Evolutionary conservation across 2,329 filamentous ascomycete genomes (phyloP).

Genomic region (Volutella citrinella): DNA sequence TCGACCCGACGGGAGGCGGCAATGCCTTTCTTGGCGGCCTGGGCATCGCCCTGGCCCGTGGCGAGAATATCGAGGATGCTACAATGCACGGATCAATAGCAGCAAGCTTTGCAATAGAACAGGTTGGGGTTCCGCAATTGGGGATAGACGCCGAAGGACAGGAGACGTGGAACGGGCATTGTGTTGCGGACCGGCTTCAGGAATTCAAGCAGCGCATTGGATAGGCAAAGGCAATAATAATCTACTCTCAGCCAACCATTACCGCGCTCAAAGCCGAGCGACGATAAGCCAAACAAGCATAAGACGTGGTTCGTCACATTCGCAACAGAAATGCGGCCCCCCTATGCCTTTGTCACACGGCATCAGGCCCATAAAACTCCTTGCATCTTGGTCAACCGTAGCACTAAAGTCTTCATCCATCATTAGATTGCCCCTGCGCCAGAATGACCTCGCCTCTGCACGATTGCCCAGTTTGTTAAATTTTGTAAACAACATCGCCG

Average conservation of each 20-base stretch:
- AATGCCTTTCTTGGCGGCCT: constrained; percentile 79
- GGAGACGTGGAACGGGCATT: constrained; percentile 62
- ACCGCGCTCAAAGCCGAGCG: too few relatives aligned
- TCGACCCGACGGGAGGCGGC: constrained; percentile 93
- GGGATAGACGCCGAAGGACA: constrained; percentile 38
- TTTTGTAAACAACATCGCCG: constrained; percentile 68
- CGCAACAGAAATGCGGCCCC: too few relatives aligned
- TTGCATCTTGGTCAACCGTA: too few relatives aligned
- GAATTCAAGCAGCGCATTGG: constrained; percentile 46
- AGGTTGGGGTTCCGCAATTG: constrained; percentile 76
- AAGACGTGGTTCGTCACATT: too few relatives aligned
- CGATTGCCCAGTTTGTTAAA: too few relatives aligned
- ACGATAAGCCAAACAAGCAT: too few relatives aligned
- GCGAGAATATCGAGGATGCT: constrained; percentile 63
- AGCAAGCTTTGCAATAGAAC: constrained; percentile 92
- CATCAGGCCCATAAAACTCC: too few relatives aligned
- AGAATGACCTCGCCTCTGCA: too few relatives aligned
- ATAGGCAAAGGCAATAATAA: constrained; percentile 5
- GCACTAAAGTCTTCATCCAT: too few relatives aligned
- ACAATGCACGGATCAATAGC: constrained; percentile 76
- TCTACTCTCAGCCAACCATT: too few relatives aligned
- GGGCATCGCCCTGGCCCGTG: constrained; percentile 57
- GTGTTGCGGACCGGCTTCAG: constrained; percentile 49
- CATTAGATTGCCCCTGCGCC: too few relatives aligned
- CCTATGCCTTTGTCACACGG: too few relatives aligned